Conservation (phyloP, 257 asterid genomes). For the Voacanga thouarsii region DNA sequence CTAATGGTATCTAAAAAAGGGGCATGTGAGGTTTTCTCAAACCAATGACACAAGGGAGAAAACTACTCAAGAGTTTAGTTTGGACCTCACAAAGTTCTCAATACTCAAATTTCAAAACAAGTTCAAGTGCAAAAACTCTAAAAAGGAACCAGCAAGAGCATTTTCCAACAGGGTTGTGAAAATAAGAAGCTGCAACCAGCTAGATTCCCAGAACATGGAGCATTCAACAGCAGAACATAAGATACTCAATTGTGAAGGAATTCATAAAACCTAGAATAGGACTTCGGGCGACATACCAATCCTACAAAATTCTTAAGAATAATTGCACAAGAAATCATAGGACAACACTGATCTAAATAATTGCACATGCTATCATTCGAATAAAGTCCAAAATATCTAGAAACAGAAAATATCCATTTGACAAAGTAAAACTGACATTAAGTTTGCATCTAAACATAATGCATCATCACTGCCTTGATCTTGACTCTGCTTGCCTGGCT, state of each 20-base stretch:
- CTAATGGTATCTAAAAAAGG: too few species aligned
- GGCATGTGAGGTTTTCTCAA: too few species aligned
- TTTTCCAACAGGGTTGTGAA: not conserved
- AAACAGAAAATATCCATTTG: not conserved
- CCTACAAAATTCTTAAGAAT: not conserved
- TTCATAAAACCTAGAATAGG: not conserved
- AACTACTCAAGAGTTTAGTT: too few species aligned
- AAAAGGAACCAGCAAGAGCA: not conserved
- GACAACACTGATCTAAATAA: not conserved
- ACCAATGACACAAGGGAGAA: too few species aligned
- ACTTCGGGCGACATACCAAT: not conserved
- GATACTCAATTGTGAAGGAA: not conserved
- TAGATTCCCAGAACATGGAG: not conserved
- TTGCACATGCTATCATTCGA: not conserved
- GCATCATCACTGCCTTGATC: conserved; percentile 41
- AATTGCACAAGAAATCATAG: not conserved
- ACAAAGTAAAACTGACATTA: not conserved
- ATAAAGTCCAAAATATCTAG: not conserved
- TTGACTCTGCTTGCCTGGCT: conserved; percentile 64
- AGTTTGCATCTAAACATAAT: not conserved
- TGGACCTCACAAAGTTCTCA: too few species aligned
- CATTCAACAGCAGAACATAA: too few species aligned
- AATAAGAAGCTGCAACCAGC: not conserved
- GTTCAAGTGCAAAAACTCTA: too few species aligned
- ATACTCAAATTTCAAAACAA: too few species aligned